phyloP scores from a whole-genome alignment of 129 eudicot species.

The Oenanthe sinensis region DNA sequence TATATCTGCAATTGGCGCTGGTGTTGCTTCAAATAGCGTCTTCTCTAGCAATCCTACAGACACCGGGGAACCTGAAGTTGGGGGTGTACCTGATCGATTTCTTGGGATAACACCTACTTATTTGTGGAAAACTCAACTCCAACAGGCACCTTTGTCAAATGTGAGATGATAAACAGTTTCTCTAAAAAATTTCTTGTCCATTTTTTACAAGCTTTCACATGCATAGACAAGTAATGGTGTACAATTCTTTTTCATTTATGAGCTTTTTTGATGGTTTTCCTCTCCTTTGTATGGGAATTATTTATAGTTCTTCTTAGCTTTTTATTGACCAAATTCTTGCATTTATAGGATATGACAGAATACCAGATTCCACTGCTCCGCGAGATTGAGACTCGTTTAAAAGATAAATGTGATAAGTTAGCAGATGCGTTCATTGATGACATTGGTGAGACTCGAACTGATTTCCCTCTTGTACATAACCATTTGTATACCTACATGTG shows the following conservation, averaged over 20 bases:
- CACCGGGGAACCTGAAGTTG: slow-evolving; percentile 65
- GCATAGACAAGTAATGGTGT: neutral
- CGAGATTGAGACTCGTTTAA: slow-evolving; percentile 79
- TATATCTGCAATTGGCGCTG: slow-evolving; percentile 31
- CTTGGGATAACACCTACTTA: slow-evolving; percentile 87
- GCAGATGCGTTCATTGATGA: slow-evolving; percentile 78
- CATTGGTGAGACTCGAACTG: slow-evolving; percentile 42
- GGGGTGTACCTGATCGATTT: slow-evolving; percentile 90
- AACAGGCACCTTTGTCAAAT: slow-evolving; percentile 53
- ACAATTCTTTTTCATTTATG: neutral
- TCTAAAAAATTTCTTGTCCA: neutral
- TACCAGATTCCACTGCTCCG: slow-evolving; percentile 82
- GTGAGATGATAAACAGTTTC: slow-evolving; percentile 26
- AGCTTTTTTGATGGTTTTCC: neutral
- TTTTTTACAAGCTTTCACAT: neutral
- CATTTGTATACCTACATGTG: neutral
- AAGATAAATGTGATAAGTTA: slow-evolving; percentile 78
- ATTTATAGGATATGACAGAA: slow-evolving; percentile 71
- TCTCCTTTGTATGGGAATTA: neutral
- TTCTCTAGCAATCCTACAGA: slow-evolving; percentile 33
- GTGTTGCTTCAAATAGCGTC: slow-evolving; percentile 28
- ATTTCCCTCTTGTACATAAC: neutral
- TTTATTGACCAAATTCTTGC: neutral
- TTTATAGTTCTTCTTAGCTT: neutral
- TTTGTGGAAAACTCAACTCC: slow-evolving; percentile 88